Evolutionary conservation across 164 flowering plant species (phyloP), one percentile per base, ranked within the genome.

Genomic region (Kingdonia uniflora): DNA sequence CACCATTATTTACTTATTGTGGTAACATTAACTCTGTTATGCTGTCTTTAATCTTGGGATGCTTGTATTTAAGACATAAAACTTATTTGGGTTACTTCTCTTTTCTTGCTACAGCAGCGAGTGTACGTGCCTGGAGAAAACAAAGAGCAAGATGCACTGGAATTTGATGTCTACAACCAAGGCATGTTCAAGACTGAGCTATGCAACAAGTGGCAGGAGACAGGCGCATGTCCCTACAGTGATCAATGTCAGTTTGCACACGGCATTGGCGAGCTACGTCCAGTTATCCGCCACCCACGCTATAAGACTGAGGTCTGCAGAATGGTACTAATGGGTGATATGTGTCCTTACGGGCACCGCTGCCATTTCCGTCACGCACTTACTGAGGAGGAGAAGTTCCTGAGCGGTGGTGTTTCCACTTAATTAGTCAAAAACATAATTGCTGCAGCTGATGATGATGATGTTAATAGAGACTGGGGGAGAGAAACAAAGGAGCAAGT

Each of bases 121-220:
- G 92, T 85, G 23, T 79, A 72, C 20, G 78, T 81, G 26, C 66
- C 62, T 11, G 80, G 81, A 43, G 78, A 67, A 38, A 69, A 66
- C 70, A 71, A 70, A 59, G 81, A 81, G 42, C 81, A 77, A 43
- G 73, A 67, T 46, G 66, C 79, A 20, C 65, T 80, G 42, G 95
- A 81, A 49, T 58, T 89, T 29, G 92, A 84, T 42, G 95, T 81
- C 21, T 84, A 75, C 74, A 80, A 69, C 57, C 97, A 89, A 65
- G 97, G 97, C 12, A 82, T 84, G 87, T 52, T 67, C 67, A 86
- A 86, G 78, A 89, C 97, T 6, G 97, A 89, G 71, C 73, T 89
- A 19, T 89, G 97, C 82, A 84, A 89, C 79, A 89, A 89, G 58
- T 89, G 97, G 97, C 87, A 81, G 66, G 80, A 84, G 58, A 80